Evolutionary conservation across 2,329 filamentous ascomycete genomes (phyloP).

Genomic region (Fusarium dimerum): DNA sequence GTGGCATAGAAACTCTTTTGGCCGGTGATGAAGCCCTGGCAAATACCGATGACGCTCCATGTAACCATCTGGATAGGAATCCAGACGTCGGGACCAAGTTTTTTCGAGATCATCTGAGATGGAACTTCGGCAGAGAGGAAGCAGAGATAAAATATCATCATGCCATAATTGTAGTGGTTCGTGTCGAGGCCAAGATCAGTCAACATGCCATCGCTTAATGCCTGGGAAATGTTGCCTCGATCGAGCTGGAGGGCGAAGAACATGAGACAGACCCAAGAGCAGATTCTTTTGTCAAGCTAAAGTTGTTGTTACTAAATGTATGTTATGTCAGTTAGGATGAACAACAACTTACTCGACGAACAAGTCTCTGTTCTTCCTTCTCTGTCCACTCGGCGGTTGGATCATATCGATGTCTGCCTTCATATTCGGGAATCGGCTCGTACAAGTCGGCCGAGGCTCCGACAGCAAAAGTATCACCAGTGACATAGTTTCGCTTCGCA

Average conservation of each 20-base stretch:
- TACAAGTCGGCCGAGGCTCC: conserved; percentile 33
- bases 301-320: no score
- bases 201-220: conserved; percentile 49
- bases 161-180: conserved; percentile 38
- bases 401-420: conserved; percentile 61
- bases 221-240: conserved; percentile 49
- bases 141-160: conserved; percentile 32
- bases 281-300: conserved; percentile 35
- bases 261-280: conserved; percentile 41
- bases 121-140: conserved; percentile 47
- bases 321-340: not conserved
- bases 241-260: conserved; percentile 49
- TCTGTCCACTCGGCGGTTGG: conserved; percentile 56
- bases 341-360: conserved; percentile 45
- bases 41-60: conserved; percentile 38
- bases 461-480: not conserved
- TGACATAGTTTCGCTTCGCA: no score
- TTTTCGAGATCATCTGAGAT: conserved; percentile 61
- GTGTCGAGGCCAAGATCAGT: conserved; percentile 44
- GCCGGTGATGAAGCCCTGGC: conserved; percentile 33
- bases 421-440: conserved; percentile 55
- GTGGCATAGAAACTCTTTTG: conserved; percentile 34
- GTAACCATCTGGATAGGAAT: conserved; percentile 58
- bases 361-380: conserved; percentile 56
- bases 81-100: conserved; percentile 59